Conservation (phyloP, 2,329 filamentous ascomycete species). For the Colletotrichum costaricense region DNA sequence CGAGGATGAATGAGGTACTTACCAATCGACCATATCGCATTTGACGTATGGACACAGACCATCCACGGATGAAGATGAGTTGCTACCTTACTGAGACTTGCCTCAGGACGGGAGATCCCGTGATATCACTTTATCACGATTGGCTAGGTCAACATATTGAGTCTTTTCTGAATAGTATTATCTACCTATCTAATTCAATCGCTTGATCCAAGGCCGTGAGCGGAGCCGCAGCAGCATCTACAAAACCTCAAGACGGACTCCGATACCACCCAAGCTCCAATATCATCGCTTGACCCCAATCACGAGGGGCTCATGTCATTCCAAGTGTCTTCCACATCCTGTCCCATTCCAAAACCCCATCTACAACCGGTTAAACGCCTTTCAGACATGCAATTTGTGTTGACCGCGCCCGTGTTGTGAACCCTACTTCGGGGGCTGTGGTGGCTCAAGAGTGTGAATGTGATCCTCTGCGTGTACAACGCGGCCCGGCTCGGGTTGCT, state of each 20-base stretch:
- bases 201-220: constrained; percentile 9
- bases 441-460: constrained; percentile 85
- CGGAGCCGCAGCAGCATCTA: constrained; percentile 16
- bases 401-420: background rate
- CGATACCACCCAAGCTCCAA: constrained; percentile 14
- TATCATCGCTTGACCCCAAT: constrained; percentile 23
- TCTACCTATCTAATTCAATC: constrained; percentile 26
- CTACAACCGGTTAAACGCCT: constrained; percentile 28
- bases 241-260: background rate
- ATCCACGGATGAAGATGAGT: no score
- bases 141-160: constrained; percentile 31
- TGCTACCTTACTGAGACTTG: no score
- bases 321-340: constrained; percentile 2
- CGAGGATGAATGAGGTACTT: background rate
- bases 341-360: background rate
- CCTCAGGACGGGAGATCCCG: no score
- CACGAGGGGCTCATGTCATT: constrained; percentile 21
- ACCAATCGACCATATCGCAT: background rate
- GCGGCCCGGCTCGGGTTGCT: constrained; percentile 77
- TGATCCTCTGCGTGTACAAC: constrained; percentile 82
- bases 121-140: background rate
- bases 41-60: no score
- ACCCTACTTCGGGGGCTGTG: constrained; percentile 51
- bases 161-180: constrained; percentile 13
- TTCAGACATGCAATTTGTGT: constrained; percentile 23